phyloP scores from a whole-genome alignment of 2,329 filamentous ascomycete species.

The Pseudonectria buxi region DNA sequence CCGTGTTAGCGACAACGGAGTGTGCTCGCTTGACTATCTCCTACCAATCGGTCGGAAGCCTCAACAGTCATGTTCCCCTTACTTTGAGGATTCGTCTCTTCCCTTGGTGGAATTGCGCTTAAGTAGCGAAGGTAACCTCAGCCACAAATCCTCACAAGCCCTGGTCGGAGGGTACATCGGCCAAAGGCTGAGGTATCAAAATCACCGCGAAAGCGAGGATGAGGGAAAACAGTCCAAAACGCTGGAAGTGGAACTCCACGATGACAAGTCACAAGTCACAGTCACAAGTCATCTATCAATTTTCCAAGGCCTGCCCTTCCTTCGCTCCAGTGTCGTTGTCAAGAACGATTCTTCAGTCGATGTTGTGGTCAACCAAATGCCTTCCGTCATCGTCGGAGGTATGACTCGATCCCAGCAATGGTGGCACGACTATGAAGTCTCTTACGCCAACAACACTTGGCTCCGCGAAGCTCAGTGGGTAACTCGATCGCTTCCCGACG shows the following conservation, averaged over 20 bases:
- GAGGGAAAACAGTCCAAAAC: too few species aligned
- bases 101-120: too few species aligned
- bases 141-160: too few species aligned
- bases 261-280: slow-evolving; percentile 10
- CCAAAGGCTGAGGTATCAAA: too few species aligned
- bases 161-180: too few species aligned
- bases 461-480: slow-evolving; percentile 29
- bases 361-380: slow-evolving; percentile 13
- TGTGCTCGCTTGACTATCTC: too few species aligned
- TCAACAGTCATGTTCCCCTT: too few species aligned
- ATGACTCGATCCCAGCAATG: slow-evolving; percentile 10
- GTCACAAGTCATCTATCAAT: slow-evolving; percentile 16
- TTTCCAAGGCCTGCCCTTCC: slow-evolving; percentile 11
- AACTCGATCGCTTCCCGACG: background rate
- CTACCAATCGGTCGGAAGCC: too few species aligned
- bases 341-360: slow-evolving; percentile 9
- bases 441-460: slow-evolving; percentile 22
- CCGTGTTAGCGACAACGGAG: too few species aligned
- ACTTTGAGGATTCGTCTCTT: too few species aligned
- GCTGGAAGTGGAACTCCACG: slow-evolving; percentile 12
- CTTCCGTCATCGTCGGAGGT: slow-evolving; percentile 18
- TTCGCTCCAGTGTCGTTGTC: slow-evolving; percentile 15
- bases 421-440: slow-evolving; percentile 19
- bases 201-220: too few species aligned
- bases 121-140: too few species aligned